Evolutionary conservation across 2,329 filamentous ascomycete species (phyloP), one percentile per base, ranked within the genome.

Genomic region (Daldinia sp.): DNA sequence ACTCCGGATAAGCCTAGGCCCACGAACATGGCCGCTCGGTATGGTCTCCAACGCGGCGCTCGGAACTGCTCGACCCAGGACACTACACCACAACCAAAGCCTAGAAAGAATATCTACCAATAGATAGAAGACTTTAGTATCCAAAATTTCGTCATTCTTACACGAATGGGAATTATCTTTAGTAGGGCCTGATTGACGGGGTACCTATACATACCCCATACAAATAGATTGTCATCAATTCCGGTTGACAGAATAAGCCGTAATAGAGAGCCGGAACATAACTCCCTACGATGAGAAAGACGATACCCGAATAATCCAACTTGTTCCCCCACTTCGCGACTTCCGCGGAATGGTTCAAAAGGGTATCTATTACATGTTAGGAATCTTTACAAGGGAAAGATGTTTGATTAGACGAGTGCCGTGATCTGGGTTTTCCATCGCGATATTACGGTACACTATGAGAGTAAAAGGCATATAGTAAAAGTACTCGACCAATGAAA

Each of bases 271-370:
- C 90, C 1, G 95, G 94, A 45, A 98, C 87, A 74, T 94, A 97
- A 75, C 90, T 94, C 5, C 95, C 95, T 69, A 94, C 91, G 61
- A 98, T 98, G 69, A 99, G 80, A 49, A 89, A 87, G 27, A 98
- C 92, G 70, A 99, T 99, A 5, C 95, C 95, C 4, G 94, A 87
- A 75, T 99, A 98, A 75, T 99, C 95, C 58, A 98, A 80, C 76
- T 96, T 92, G 76, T 98, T 98, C 9, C 94, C 94, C 81, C 93
- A 91, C 64, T 86, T 89, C 1, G 90, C 88, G 11, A 97, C 92
- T 1, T 79, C 78, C 34, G 87, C 86, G 15, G 91, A 95, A 77
- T 99, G 95, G 69, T 97, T 97, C 19, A 84, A 87, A 48, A 97
- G 85, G 1, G 91, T 85, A 75, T 99, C 64, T 67, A 35, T 10